A percentile compares a stretch with the other conserved stretches of the same genome.
phyloP scores from a whole-genome alignment of 148 eudicot species.

The Cornus kousa region DNA sequence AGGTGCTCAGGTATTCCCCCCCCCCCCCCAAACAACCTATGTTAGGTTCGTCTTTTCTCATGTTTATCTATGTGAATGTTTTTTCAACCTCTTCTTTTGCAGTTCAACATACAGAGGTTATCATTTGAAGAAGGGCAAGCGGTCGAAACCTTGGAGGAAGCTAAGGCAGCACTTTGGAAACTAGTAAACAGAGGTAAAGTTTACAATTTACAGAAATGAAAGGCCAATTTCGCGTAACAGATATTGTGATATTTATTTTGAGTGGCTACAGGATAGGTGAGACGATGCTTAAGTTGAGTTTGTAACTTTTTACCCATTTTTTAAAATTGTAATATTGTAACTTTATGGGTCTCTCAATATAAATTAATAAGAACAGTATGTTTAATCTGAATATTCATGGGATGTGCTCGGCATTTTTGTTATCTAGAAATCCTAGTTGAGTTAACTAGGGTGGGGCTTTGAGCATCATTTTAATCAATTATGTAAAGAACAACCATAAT shows the following conservation, averaged over 20 bases:
- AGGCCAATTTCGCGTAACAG: background rate
- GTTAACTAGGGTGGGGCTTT: too few relatives aligned
- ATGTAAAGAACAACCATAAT: too few relatives aligned
- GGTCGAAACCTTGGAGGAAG: constrained; percentile 92
- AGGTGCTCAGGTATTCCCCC: constrained; percentile 85
- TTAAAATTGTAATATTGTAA: background rate
- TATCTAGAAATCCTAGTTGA: too few relatives aligned
- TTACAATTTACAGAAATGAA: constrained; percentile 56
- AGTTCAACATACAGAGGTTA: constrained; percentile 94
- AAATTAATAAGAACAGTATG: background rate
- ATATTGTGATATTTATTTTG: background rate
- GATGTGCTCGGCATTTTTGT: background rate
- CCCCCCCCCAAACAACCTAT: background rate
- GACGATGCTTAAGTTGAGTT: background rate
- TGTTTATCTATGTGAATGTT: background rate
- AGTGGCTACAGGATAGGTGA: background rate
- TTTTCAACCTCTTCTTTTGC: constrained; percentile 11
- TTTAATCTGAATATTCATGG: background rate
- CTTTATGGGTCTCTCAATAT: background rate
- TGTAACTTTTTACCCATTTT: background rate
- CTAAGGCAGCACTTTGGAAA: constrained; percentile 77
- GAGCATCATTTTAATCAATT: too few relatives aligned
- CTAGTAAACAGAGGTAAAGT: constrained; percentile 61
- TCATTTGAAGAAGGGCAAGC: constrained; percentile 70
- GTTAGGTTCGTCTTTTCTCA: background rate